These are phyloP conservation scores for Backusella parvicylindrica DNA, from an alignment of 192 early-diverging fungal genomes.

Conservation along the genomic window DNA sequence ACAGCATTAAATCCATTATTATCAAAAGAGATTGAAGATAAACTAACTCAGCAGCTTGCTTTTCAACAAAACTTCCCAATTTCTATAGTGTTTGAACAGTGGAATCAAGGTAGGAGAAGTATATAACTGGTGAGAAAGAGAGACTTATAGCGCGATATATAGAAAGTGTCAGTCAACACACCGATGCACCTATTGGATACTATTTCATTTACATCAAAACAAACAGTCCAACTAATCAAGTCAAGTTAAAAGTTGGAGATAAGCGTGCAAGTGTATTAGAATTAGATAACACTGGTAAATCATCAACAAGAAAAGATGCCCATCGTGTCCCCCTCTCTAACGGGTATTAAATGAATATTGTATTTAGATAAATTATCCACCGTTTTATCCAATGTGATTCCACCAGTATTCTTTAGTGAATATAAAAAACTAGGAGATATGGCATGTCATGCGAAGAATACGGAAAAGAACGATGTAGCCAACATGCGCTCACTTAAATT, in stretches of 20 bases:
- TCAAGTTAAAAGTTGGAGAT: not conserved
- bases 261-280: not conserved
- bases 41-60: not conserved
- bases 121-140: not conserved
- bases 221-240: not conserved
- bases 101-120: conserved; percentile 8
- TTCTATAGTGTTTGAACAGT: conserved; percentile 7
- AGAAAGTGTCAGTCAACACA: not conserved
- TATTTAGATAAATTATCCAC: conserved; percentile 12
- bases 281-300: not conserved
- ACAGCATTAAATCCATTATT: not conserved
- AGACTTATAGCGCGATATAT: not conserved
- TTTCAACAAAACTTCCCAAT: conserved; percentile 21
- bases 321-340: too few species aligned
- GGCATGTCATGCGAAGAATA: conserved; percentile 9
- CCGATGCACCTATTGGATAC: not conserved
- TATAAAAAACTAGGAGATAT: conserved; percentile 7
- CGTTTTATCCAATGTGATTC: conserved; percentile 11
- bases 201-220: conserved; percentile 6
- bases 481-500: conserved; percentile 81
- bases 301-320: not conserved
- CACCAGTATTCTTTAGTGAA: conserved; percentile 19
- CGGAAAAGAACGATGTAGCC: conserved; percentile 28
- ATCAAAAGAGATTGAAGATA: not conserved
- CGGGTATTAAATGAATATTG: too few species aligned